These are phyloP conservation scores for Tuber magnatum DNA, from an alignment of 495 filamentous ascomycete species.

Conservation along the genomic window DNA sequence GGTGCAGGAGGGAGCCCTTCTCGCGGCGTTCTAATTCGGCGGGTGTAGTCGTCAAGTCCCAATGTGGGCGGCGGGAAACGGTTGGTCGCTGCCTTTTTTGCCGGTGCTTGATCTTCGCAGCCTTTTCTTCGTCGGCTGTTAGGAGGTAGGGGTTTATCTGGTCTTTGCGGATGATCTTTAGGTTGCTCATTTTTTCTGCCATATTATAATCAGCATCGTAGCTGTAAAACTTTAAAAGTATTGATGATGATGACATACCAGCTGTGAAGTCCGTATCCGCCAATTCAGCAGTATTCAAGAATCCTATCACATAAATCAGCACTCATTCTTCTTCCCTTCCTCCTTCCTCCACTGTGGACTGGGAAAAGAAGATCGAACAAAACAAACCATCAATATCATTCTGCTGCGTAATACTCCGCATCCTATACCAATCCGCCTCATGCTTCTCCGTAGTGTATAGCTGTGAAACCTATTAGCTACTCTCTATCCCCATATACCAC, in stretches of 20 bases:
- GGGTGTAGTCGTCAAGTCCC: conserved; percentile 77
- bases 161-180: conserved; percentile 89
- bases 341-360: conserved; percentile 16
- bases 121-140: conserved; percentile 75
- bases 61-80: no score
- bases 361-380: background rate
- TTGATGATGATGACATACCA: conserved; percentile 14
- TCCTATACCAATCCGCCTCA: conserved; percentile 83
- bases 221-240: background rate
- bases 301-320: no score
- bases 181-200: no score
- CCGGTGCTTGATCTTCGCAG: conserved; percentile 68
- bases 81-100: conserved; percentile 69
- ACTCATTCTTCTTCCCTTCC: background rate
- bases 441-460: conserved; percentile 48
- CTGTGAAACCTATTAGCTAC: no score
- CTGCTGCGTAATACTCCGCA: conserved; percentile 97
- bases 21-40: conserved; percentile 73
- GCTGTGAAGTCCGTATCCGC: conserved; percentile 98
- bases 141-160: conserved; percentile 94
- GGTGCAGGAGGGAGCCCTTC: conserved; percentile 71
- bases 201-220: conserved; percentile 7
- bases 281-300: no score
- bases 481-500: conserved; percentile 42
- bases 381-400: conserved; percentile 73